Evolutionary conservation across 2,329 filamentous ascomycete species (phyloP), one percentile per base, ranked within the genome.

Genomic region (Apiospora aurea): DNA sequence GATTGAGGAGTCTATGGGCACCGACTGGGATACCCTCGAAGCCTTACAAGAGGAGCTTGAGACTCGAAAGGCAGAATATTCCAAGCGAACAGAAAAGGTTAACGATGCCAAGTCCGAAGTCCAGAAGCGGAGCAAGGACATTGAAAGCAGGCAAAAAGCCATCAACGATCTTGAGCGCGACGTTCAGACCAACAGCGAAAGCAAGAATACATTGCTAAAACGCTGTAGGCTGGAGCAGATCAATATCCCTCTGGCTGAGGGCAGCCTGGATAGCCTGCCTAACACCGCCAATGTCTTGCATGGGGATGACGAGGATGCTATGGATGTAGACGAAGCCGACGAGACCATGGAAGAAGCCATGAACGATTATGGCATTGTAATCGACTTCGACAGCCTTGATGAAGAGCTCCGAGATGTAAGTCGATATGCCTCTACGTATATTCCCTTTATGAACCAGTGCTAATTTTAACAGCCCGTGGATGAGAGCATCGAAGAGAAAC

Each of bases 141-240:
- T 97, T 72, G 95, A 98, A 74, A 85, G 86, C 26, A 83, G 86
- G 70, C 86, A 93, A 69, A 95, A 93, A 78, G 91, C 91, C 61
- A 93, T 99, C 72, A 91, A 90, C 72, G 89, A 87, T 7, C 85
- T 97, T n/a, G 95, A 98, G 81, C 92, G 92, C 1, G 92, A 95
- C 73, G 91, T 97, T 69, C 94, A 97, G 81, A 94, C 93, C 78
- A 94, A 94, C 78, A 94, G 93, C 72, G 92, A 94, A 0, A 91
- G 90, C 77, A 94, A 96, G 80, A 97, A 97, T 80, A 91, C 91
- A 64, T 85, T 97, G 67, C 88, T 99, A 70, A 91, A 95, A 79
- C 91, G 94, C 74, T 98, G 96, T 85, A 96, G 97, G 80, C 90
- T 99, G 67, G 96, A 98, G 80, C 95, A 98, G 79, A 94, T 98